A percentile compares a stretch with the other conserved stretches of the same genome.
Conservation (phyloP, 371 early-diverging fungal genomes). For the Apophysomyces elegans region DNA sequence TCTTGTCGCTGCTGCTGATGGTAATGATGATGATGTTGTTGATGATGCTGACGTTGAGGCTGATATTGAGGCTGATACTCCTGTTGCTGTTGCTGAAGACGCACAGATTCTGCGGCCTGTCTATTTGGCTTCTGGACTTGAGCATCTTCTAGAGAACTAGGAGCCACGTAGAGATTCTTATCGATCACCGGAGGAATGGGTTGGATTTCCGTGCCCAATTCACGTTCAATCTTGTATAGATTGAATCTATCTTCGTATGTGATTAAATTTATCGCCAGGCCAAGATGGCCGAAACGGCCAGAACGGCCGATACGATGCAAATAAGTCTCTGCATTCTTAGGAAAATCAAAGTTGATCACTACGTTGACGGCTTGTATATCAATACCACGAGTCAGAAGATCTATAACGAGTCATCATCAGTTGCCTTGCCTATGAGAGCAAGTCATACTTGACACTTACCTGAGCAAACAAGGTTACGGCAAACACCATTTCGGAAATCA, state of each 20-base stretch:
- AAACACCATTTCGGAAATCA: slow-evolving; percentile 96
- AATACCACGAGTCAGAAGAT: slow-evolving; percentile 98
- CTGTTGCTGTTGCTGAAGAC: slow-evolving; percentile 55
- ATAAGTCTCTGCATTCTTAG: slow-evolving; percentile 98
- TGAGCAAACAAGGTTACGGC: slow-evolving; percentile 95
- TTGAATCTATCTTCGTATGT: slow-evolving; percentile 96
- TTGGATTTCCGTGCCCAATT: slow-evolving; percentile 95
- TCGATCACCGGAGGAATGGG: slow-evolving; percentile 96
- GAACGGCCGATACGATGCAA: slow-evolving; percentile 98
- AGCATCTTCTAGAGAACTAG: slow-evolving; percentile 62
- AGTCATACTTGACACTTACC: slow-evolving; percentile 33
- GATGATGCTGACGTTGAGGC: slow-evolving; percentile 38
- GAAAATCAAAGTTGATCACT: slow-evolving; percentile 99
- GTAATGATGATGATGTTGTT: slow-evolving; percentile 41
- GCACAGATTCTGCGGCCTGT: slow-evolving; percentile 52
- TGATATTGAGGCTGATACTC: slow-evolving; percentile 41
- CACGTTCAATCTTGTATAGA: slow-evolving; percentile 95
- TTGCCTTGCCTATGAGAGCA: neutral
- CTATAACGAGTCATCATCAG: slow-evolving; percentile 38
- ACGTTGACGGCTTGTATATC: slow-evolving; percentile 99
- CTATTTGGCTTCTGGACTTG: slow-evolving; percentile 50
- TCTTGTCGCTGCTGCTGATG: slow-evolving; percentile 23
- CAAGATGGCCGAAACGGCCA: slow-evolving; percentile 98
- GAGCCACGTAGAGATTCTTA: slow-evolving; percentile 85
- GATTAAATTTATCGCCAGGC: slow-evolving; percentile 97